These are phyloP conservation scores for Trichoderma pleuroti DNA, from an alignment of 2,329 filamentous ascomycete species.

Conservation along the genomic window DNA sequence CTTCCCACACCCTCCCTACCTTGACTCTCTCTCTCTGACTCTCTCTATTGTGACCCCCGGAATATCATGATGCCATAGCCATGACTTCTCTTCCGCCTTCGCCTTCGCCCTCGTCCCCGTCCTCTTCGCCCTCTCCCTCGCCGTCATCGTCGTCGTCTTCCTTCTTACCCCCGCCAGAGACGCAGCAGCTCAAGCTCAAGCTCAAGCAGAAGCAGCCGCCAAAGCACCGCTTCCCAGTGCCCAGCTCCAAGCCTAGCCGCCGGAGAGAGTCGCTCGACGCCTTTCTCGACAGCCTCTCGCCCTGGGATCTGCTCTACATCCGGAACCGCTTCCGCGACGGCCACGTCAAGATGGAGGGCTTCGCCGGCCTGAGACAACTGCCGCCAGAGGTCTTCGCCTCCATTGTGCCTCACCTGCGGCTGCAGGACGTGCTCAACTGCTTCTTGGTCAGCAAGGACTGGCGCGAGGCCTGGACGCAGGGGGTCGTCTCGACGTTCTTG, in stretches of 20 bases:
- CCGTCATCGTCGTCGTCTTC: not conserved
- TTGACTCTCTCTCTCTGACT: not conserved
- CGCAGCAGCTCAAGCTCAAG: not conserved
- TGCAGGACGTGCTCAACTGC: slow-evolving; percentile 29
- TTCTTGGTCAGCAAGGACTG: slow-evolving; percentile 28
- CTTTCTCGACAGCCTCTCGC: slow-evolving; percentile 26
- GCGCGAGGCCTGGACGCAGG: slow-evolving; percentile 26
- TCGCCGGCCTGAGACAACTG: slow-evolving; percentile 28
- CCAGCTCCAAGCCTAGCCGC: not conserved
- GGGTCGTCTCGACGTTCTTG: slow-evolving; percentile 22
- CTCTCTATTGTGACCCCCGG: not conserved
- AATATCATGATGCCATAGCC: not conserved
- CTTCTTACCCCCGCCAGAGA: not conserved
- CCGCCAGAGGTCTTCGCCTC: slow-evolving; percentile 29
- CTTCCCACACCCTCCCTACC: not conserved
- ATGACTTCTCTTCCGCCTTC: not conserved
- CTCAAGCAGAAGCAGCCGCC: not conserved
- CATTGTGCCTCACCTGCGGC: slow-evolving; percentile 24
- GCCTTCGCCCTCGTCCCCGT: not conserved
- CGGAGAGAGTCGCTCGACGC: slow-evolving; percentile 24
- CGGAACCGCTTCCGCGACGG: slow-evolving; percentile 21
- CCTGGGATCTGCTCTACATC: slow-evolving; percentile 30
- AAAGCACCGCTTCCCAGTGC: not conserved
- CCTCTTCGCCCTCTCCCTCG: not conserved
- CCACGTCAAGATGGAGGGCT: slow-evolving; percentile 22